A percentile compares a stretch with the other conserved stretches of the same genome.
These are phyloP conservation scores for Penicillium argentinense DNA, from an alignment of 495 filamentous ascomycete genomes.

Conservation along the genomic window DNA sequence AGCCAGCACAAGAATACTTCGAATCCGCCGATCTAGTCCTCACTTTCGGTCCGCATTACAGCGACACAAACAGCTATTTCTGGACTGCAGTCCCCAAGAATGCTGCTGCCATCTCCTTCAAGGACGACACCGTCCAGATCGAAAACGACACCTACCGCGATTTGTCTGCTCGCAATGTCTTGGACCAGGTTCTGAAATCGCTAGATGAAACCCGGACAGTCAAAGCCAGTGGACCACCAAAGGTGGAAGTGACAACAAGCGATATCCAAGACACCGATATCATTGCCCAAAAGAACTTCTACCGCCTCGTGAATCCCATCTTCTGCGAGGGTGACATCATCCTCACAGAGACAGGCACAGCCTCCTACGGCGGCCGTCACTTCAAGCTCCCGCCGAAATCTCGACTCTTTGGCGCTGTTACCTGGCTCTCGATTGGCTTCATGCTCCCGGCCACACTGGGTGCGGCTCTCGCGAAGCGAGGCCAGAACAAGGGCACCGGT, in stretches of 20 bases:
- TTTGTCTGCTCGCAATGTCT: constrained; percentile 14
- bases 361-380: constrained; percentile 30
- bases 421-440: constrained; percentile 48
- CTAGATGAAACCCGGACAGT: constrained; percentile 21
- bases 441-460: constrained; percentile 51
- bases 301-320: constrained; percentile 24
- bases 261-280: constrained; percentile 16
- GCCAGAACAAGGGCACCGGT: constrained; percentile 22
- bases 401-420: constrained; percentile 34
- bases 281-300: constrained; percentile 36
- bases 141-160: constrained; percentile 27
- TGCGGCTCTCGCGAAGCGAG: constrained; percentile 45
- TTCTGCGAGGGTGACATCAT: constrained; percentile 39
- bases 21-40: constrained; percentile 34
- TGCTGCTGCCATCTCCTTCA: constrained; percentile 29
- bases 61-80: constrained; percentile 39
- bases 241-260: constrained; percentile 5
- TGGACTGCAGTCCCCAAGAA: constrained; percentile 28
- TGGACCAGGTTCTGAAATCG: constrained; percentile 17
- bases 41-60: constrained; percentile 33
- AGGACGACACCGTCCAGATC: constrained; percentile 28
- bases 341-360: constrained; percentile 43
- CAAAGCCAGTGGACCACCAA: constrained; percentile 14
- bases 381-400: constrained; percentile 30
- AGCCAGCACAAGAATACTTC: constrained; percentile 24